Evolutionary conservation across 331 rosid genomes (phyloP).

Genomic region (Ulmus americana): DNA sequence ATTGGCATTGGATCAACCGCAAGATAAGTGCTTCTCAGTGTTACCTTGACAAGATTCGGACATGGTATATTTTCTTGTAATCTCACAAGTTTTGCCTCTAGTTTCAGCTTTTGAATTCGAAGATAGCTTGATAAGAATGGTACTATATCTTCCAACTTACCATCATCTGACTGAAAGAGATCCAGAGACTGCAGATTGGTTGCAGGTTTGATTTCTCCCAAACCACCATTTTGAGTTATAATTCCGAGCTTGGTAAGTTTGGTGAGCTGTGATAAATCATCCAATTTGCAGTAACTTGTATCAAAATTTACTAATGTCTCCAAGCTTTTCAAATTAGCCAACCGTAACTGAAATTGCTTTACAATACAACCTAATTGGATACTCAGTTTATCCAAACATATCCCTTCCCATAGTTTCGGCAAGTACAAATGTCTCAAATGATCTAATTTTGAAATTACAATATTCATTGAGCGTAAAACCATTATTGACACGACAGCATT

Average conservation of each 20-base stretch:
- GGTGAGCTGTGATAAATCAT: background rate
- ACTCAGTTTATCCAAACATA: too few relatives aligned
- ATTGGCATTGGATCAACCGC: conserved; percentile 1
- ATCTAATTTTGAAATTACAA: conserved; percentile 4
- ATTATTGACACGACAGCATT: too few relatives aligned
- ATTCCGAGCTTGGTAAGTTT: background rate
- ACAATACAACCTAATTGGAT: too few relatives aligned
- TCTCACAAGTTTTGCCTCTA: too few relatives aligned
- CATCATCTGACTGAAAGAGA: background rate
- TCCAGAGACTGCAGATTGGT: background rate
- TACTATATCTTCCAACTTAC: background rate
- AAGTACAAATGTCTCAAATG: conserved; percentile 11
- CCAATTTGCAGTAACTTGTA: background rate
- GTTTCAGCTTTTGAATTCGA: too few relatives aligned
- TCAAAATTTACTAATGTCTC: background rate
- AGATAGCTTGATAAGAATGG: background rate
- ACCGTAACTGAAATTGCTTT: background rate
- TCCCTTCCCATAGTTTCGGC: background rate
- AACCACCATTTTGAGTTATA: background rate
- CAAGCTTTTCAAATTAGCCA: background rate
- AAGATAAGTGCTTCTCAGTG: background rate
- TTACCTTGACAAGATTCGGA: too few relatives aligned
- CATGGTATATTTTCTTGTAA: too few relatives aligned
- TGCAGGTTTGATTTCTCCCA: background rate
- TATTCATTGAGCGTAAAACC: too few relatives aligned